These are phyloP conservation scores for Sugiyamaella chiloensis DNA, from an alignment of 805 yeast species.

Conservation along the genomic window DNA sequence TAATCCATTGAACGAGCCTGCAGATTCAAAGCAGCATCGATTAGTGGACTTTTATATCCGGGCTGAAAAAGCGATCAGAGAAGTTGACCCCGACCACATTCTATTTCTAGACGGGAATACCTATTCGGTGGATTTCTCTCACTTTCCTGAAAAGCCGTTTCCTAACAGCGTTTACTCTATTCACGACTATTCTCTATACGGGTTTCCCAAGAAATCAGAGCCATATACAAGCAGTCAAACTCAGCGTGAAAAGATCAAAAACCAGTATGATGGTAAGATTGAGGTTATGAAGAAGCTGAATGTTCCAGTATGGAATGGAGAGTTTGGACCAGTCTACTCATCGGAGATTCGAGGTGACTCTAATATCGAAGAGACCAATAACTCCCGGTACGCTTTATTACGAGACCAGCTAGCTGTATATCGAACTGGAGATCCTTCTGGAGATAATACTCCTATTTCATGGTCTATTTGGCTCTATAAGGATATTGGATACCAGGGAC, in stretches of 20 bases:
- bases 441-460: slow-evolving; percentile 43
- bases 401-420: slow-evolving; percentile 47
- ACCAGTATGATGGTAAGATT: slow-evolving; percentile 44
- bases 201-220: slow-evolving; percentile 39
- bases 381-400: slow-evolving; percentile 41
- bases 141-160: slow-evolving; percentile 39
- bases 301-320: slow-evolving; percentile 55
- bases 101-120: slow-evolving; percentile 51
- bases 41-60: slow-evolving; percentile 40
- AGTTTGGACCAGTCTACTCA: slow-evolving; percentile 51
- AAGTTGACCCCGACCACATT: slow-evolving; percentile 48
- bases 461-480: slow-evolving; percentile 56
- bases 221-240: slow-evolving; percentile 37
- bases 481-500: slow-evolving; percentile 52
- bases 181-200: slow-evolving; percentile 46
- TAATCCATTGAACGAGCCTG: slow-evolving; percentile 54
- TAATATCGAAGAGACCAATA: slow-evolving; percentile 39
- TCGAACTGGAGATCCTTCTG: slow-evolving; percentile 46
- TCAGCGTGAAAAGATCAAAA: slow-evolving; percentile 37
- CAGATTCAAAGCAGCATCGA: slow-evolving; percentile 42
- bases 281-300: slow-evolving; percentile 40
- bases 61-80: slow-evolving; percentile 41
- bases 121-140: slow-evolving; percentile 49
- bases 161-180: slow-evolving; percentile 50
- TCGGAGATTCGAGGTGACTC: slow-evolving; percentile 41